Conservation (phyloP, 805 yeast species). For the Hanseniaspora vineae region DNA sequence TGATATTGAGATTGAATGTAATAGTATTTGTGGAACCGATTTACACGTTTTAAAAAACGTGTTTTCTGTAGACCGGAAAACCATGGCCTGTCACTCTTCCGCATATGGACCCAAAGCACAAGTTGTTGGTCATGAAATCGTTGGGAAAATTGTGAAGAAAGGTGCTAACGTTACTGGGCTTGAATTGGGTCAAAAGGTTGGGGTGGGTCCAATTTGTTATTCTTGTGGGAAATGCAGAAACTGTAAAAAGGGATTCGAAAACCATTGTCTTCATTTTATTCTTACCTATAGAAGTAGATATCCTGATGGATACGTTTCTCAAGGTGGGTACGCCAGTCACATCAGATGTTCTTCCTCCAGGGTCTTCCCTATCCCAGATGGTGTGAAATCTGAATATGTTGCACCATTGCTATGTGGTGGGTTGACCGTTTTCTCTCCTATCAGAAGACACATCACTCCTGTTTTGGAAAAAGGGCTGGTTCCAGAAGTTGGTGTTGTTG, state of each 20-base stretch:
- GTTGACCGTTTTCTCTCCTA: conserved; percentile 39
- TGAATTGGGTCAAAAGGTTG: conserved; percentile 33
- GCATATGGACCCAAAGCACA: conserved; percentile 19
- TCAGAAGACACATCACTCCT: conserved; percentile 16
- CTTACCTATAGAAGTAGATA: conserved; percentile 27
- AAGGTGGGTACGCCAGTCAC: conserved; percentile 41
- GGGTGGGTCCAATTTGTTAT: conserved; percentile 34
- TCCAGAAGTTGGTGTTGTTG: conserved; percentile 30
- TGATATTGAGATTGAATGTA: conserved; percentile 41
- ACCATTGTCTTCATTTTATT: conserved; percentile 23
- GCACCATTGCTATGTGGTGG: conserved; percentile 51
- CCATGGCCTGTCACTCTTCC: conserved; percentile 21
- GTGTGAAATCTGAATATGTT: conserved; percentile 26
- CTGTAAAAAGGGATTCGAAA: conserved; percentile 26
- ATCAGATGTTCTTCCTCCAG: conserved; percentile 31
- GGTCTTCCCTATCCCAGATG: conserved; percentile 37
- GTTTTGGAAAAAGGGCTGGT: conserved; percentile 20
- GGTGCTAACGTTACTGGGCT: conserved; percentile 22
- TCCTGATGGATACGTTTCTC: conserved; percentile 21
- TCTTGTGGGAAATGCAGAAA: conserved; percentile 29
- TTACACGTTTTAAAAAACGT: conserved; percentile 31
- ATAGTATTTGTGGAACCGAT: conserved; percentile 55
- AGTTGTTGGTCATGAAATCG: conserved; percentile 23
- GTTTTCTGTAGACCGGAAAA: conserved; percentile 28
- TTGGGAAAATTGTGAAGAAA: conserved; percentile 23